phyloP scores from a whole-genome alignment of 202 grass and related monocot species.

The Setaria italica region DNA sequence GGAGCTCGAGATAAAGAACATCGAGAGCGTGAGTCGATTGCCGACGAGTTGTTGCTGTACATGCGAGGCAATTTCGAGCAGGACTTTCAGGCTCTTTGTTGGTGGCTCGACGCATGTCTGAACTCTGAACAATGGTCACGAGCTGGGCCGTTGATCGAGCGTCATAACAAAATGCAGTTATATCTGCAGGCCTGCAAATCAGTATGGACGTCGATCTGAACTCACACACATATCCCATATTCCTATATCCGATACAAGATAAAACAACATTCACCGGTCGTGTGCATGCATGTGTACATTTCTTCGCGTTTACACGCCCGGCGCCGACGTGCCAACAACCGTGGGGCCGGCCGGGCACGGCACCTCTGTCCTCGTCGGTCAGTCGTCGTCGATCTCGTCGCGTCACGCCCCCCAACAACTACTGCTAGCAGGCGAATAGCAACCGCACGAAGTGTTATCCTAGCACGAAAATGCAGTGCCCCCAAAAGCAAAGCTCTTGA shows the following conservation, averaged over 20 bases:
- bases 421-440: neutral
- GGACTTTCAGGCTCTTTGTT: constrained; percentile 13
- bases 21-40: neutral
- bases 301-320: constrained; percentile 29
- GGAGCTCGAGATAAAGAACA: neutral
- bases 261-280: neutral
- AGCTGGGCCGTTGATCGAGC: neutral
- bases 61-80: constrained; percentile 36
- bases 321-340: constrained; percentile 39
- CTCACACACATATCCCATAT: neutral
- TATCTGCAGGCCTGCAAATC: constrained; percentile 22
- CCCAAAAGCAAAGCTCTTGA: neutral
- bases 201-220: constrained; percentile 11
- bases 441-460: neutral
- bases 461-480: neutral
- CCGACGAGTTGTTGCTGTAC: neutral
- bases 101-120: neutral
- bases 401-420: neutral
- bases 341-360: neutral
- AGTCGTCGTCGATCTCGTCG: neutral
- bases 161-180: constrained; percentile 5
- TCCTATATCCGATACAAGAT: neutral
- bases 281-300: neutral
- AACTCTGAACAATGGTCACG: neutral
- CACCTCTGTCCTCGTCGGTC: constrained; percentile 1